phyloP scores from a whole-genome alignment of 805 yeast genomes.

The Brettanomyces nanus region DNA sequence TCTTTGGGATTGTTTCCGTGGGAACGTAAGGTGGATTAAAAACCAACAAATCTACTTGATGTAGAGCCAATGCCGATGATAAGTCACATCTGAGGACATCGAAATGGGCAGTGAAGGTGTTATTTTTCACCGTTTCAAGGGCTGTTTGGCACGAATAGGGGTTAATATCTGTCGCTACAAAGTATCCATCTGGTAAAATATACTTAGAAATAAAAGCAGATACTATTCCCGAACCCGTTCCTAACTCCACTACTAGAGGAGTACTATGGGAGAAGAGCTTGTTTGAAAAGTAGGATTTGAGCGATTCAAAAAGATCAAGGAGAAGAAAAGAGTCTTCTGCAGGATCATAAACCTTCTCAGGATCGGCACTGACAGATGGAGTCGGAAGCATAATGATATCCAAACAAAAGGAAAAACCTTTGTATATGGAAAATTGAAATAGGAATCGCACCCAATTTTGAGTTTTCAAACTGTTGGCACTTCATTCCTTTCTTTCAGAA shows the following conservation, averaged over 20 bases:
- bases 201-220: slow-evolving; percentile 63
- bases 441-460: too few species aligned
- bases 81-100: slow-evolving; percentile 54
- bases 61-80: slow-evolving; percentile 37
- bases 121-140: slow-evolving; percentile 28
- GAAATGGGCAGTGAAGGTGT: slow-evolving; percentile 20
- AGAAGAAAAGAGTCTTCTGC: slow-evolving; percentile 86
- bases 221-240: slow-evolving; percentile 88
- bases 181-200: slow-evolving; percentile 45
- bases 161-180: slow-evolving; percentile 71
- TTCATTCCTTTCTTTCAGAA: neutral
- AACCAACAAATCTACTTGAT: slow-evolving; percentile 59
- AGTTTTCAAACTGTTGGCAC: too few species aligned
- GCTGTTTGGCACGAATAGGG: slow-evolving; percentile 64
- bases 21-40: slow-evolving; percentile 99
- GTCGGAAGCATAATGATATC: slow-evolving; percentile 63
- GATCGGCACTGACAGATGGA: slow-evolving; percentile 51
- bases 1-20: slow-evolving; percentile 59
- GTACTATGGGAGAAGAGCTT: slow-evolving; percentile 19
- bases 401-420: neutral
- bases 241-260: slow-evolving; percentile 73
- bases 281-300: slow-evolving; percentile 27
- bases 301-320: slow-evolving; percentile 70
- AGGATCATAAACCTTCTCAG: slow-evolving; percentile 84
- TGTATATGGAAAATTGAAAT: too few species aligned